A percentile compares a stretch with the other conserved stretches of the same genome.
Evolutionary conservation across 2,329 filamentous ascomycete species (phyloP).

Genomic region (Raffaelea ambrosiae): DNA sequence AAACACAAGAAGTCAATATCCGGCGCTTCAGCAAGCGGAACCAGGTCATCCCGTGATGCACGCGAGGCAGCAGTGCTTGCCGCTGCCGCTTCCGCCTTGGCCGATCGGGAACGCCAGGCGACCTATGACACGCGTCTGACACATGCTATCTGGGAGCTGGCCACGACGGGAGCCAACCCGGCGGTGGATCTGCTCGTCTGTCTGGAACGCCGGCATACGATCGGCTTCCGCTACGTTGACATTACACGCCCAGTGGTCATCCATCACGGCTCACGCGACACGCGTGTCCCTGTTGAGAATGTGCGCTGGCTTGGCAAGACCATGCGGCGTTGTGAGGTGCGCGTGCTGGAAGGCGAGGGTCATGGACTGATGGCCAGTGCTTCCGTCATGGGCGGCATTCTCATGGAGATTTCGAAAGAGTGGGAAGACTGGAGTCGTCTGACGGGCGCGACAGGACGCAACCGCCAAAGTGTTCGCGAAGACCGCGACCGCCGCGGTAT

Average conservation of each 20-base stretch:
- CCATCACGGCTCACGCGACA: conserved; percentile 86
- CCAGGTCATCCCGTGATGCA: conserved; percentile 6
- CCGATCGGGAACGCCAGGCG: conserved; percentile 62
- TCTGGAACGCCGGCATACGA: conserved; percentile 79
- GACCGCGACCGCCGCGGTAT: conserved; percentile 18
- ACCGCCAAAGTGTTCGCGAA: conserved; percentile 9
- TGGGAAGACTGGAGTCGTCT: conserved; percentile 81
- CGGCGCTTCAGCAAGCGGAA: conserved; percentile 11
- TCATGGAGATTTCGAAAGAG: conserved; percentile 89
- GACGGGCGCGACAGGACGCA: conserved; percentile 26
- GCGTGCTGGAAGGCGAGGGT: conserved; percentile 82
- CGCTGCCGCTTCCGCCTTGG: conserved; percentile 51
- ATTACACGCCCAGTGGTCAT: conserved; percentile 88
- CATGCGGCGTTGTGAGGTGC: conserved; percentile 87
- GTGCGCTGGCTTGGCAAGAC: conserved; percentile 89
- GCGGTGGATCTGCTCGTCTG: conserved; percentile 90
- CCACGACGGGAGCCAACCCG: conserved; percentile 85
- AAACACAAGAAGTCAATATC: conserved; percentile 16
- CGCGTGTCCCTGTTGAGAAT: conserved; percentile 88
- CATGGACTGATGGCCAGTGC: conserved; percentile 96
- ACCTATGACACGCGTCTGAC: conserved; percentile 81
- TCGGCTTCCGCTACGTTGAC: conserved; percentile 95
- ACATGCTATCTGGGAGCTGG: conserved; percentile 87
- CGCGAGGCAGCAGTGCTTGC: conserved; percentile 31
- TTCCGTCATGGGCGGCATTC: conserved; percentile 82